Evolutionary conservation across 208 protist genomes (phyloP).

Genomic region (Naegleria gruberi): DNA sequence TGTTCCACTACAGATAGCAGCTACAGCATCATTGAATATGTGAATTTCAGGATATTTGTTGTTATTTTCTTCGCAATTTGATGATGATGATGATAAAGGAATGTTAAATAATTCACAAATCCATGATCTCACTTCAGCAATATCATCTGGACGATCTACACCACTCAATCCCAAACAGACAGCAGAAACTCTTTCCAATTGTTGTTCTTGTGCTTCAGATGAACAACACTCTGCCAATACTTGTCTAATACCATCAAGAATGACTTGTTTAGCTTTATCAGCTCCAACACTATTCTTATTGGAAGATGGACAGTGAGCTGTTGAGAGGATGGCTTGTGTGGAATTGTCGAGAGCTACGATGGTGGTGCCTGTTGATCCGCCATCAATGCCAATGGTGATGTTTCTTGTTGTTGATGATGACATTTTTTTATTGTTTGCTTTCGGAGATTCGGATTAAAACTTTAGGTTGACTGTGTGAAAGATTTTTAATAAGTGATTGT

Average conservation of each 20-base stretch:
- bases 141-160: slow-evolving; percentile 12
- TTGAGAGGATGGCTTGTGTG: background rate
- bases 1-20: slow-evolving; percentile 1
- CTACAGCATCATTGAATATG: slow-evolving; percentile 11
- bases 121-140: background rate
- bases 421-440: too few relatives aligned
- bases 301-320: background rate
- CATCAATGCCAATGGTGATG: background rate
- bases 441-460: too few relatives aligned
- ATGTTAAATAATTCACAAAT: background rate
- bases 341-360: background rate
- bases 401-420: background rate
- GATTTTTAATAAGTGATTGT: too few relatives aligned
- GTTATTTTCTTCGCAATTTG: too few relatives aligned
- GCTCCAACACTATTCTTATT: slow-evolving; percentile 1
- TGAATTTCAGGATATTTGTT: background rate
- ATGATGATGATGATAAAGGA: background rate
- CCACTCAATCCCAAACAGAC: slow-evolving; percentile 4
- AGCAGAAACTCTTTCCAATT: background rate
- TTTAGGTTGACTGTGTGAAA: too few relatives aligned
- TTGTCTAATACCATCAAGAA: background rate
- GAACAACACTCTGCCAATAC: background rate
- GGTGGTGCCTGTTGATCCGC: background rate
- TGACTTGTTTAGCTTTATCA: background rate
- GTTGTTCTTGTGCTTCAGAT: background rate